These are phyloP conservation scores for Brassica balearica DNA, from an alignment of 441 rosid species.

Conservation along the genomic window DNA sequence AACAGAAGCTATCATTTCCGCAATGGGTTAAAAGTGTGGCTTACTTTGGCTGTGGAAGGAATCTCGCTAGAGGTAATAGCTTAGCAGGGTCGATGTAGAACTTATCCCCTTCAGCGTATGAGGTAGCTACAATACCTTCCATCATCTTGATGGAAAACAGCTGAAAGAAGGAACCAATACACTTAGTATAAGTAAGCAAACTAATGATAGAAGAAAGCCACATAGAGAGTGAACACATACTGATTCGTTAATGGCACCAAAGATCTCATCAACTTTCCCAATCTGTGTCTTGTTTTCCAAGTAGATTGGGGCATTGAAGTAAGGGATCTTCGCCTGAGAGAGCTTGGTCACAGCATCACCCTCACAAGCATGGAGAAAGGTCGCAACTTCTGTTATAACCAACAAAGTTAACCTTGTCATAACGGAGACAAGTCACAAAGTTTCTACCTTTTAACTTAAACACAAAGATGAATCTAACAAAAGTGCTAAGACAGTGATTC, in stretches of 20 bases:
- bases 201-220: background rate
- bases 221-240: conserved; percentile 47
- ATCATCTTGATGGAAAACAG: conserved; percentile 80
- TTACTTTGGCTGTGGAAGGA: conserved; percentile 90
- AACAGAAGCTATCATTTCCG: background rate
- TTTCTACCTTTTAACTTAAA: conserved; percentile 7
- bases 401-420: background rate
- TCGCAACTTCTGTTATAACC: conserved; percentile 61
- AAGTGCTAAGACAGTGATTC: conserved; percentile 45
- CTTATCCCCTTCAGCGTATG: conserved; percentile 70
- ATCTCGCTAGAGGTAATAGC: conserved; percentile 81
- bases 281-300: conserved; percentile 85
- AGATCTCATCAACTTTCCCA: conserved; percentile 89
- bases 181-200: conserved; percentile 5
- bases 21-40: conserved; percentile 25
- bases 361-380: conserved; percentile 84
- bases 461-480: conserved; percentile 42
- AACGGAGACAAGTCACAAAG: background rate
- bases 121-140: conserved; percentile 91
- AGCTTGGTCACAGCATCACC: conserved; percentile 93
- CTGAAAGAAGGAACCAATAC: conserved; percentile 48
- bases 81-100: conserved; percentile 78
- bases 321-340: conserved; percentile 76
- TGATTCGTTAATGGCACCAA: conserved; percentile 89
- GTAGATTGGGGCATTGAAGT: conserved; percentile 82